phyloP scores from a whole-genome alignment of 805 yeast genomes.

The Zygoascus bituminiphila region DNA sequence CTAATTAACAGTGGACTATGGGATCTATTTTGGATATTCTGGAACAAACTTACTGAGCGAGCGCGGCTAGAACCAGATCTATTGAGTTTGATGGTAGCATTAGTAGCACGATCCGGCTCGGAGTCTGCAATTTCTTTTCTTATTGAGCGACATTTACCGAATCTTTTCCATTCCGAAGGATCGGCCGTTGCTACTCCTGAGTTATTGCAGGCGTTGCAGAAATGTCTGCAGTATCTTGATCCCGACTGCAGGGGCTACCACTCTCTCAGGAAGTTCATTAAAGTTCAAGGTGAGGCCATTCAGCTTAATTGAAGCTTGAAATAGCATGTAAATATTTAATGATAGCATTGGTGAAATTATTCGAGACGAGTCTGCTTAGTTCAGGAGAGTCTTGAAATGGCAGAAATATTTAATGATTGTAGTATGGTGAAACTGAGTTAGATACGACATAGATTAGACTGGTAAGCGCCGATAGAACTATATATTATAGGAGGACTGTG shows the following conservation, averaged over 20 bases:
- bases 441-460: too few relatives aligned
- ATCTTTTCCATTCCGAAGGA: neutral
- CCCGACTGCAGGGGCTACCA: conserved; percentile 12
- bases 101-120: conserved; percentile 26
- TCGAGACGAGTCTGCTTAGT: too few relatives aligned
- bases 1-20: conserved; percentile 22
- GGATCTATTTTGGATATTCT: conserved; percentile 26
- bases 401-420: too few relatives aligned
- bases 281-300: neutral
- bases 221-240: conserved; percentile 21
- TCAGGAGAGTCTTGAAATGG: too few relatives aligned
- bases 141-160: conserved; percentile 21
- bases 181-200: neutral
- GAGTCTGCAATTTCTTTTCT: conserved; percentile 17
- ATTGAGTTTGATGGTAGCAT: conserved; percentile 19
- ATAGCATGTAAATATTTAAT: neutral
- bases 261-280: conserved; percentile 12
- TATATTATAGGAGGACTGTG: too few relatives aligned
- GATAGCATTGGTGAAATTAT: neutral
- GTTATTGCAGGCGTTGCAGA: neutral
- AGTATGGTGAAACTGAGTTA: too few relatives aligned
- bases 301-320: neutral
- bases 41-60: conserved; percentile 16
- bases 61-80: conserved; percentile 16
- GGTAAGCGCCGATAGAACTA: too few relatives aligned